Base-by-base conservation (phyloP, 306 rosid genomes). In the Rosa rugosa region DNA sequence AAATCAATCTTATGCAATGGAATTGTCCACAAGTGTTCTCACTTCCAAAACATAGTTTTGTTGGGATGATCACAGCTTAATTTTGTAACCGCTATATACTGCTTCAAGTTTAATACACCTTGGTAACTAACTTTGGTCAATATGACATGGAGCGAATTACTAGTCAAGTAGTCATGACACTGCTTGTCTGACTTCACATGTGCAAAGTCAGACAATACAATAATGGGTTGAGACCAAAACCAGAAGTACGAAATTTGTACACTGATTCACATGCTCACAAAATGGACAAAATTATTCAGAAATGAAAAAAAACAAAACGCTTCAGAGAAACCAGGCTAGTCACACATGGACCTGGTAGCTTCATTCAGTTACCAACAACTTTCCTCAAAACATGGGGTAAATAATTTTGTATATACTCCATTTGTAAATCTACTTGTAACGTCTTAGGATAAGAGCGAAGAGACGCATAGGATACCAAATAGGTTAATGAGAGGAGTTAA, bases 181-280 rank as follows among this genome's bases (percentile, higher is more conserved):
- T n/a, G n/a, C n/a, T n/a, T n/a, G n/a, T n/a, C n/a, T n/a, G 45
- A 36, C 46, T 65, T 6, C 70, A 7, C 70, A 36, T 66, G 71
- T 36, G 47, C 5, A 17, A 34, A 3, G 25, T 38, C 71, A 38
- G 71, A 66, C 6, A 17, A 6, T 36, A 66, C 71, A 66, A 66
- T 66, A 36, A 66, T 66, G 71, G 11, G 23, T 8, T 18, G 71
- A 36, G 46, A 66, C 71, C 45, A 66, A 66, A 66, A 38, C 71
- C 71, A 66, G 23, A 5, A 8, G 71, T 36, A 66, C 71, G 46
- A 66, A 66, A 17, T 6, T 18, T 36, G 46, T 38, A 17, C 71
- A 66, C 71, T 38, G 71, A 38, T 16, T 66, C 47, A 38, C 23
- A 36, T 65, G 45, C 23, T 13, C 68, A 11, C 40, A 23, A 36